Base-by-base conservation (phyloP, 2,329 filamentous ascomycete species). In the Zasmidium angulare region DNA sequence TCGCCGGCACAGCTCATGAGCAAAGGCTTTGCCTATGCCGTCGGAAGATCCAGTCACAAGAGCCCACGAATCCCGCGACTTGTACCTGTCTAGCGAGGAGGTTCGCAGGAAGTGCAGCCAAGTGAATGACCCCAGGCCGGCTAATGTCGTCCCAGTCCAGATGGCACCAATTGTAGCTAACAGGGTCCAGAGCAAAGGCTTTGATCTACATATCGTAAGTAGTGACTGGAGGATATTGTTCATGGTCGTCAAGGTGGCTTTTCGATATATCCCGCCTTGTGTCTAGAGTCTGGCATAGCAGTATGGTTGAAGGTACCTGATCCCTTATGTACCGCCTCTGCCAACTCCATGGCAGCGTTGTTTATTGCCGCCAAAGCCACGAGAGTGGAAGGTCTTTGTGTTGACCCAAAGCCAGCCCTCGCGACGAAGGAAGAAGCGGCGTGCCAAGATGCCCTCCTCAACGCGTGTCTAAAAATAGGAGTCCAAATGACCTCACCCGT, bases 11-110 rank as follows among this genome's bases (percentile, higher is more conserved):
- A 86, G 78, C 64, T 82, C 78, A 51, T 77, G 68, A 2, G 78
- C 76, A 56, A 84, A 78, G 0, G 73, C 78, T 26, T 73, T 71
- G 10, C 83, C 83, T 24, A 84, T 82, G 7, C 82, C 84, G 50
- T 82, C 81, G 2, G 76, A 79, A 14, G 80, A 76, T 22, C 82
- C 82, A 0, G 82, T 85, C 11, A 84, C 49, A 6, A 63, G 40
- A 4, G 60, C 60, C 60, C 60, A 60, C 7, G 53, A 20, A 6
- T 10, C 19, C 19, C 17, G 4, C 20, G 20, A 22, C 23, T 49
- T 49, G 46, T 49, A 49, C 17, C 46, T 9, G 2, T 24, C 46
- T 11, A 49, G 46, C 19, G 46, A 49, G 14, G 20, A 22, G 9
- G 9, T 4, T 3, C 19, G 46, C 4, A 49, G 9, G 17, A 49